These are phyloP conservation scores for Agaricus sinodeliciosus DNA, from an alignment of 768 basidiomycete species.

Conservation along the genomic window DNA sequence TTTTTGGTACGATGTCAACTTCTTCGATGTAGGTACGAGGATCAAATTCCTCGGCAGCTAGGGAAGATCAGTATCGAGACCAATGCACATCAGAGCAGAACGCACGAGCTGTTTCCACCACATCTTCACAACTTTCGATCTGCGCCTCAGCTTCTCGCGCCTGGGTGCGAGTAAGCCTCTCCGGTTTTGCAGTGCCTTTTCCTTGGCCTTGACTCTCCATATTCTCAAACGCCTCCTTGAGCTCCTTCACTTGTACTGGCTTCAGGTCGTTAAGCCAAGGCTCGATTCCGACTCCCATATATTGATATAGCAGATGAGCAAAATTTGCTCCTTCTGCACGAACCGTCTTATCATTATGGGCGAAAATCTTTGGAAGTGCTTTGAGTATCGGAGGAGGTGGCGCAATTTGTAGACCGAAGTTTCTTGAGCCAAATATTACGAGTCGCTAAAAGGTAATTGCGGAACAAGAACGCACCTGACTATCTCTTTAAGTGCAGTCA, in stretches of 20 bases:
- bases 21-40: conserved; percentile 76
- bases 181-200: conserved; percentile 73
- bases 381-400: conserved; percentile 81
- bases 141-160: conserved; percentile 61
- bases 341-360: conserved; percentile 92
- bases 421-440: conserved; percentile 33
- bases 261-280: conserved; percentile 87
- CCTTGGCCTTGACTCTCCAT: conserved; percentile 85
- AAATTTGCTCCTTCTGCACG: conserved; percentile 85
- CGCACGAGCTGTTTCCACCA: conserved; percentile 39
- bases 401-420: conserved; percentile 72
- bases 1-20: conserved; percentile 67
- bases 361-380: conserved; percentile 85
- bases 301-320: conserved; percentile 73
- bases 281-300: conserved; percentile 78
- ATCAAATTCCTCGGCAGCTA: conserved; percentile 57
- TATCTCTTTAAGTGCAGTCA: conserved; percentile 76
- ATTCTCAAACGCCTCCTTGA: conserved; percentile 83
- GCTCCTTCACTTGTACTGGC: conserved; percentile 93
- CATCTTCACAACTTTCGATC: conserved; percentile 30
- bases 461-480: conserved; percentile 51
- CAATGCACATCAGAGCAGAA: conserved; percentile 4
- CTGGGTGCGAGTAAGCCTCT: conserved; percentile 69
- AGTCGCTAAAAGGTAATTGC: neutral
- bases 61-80: conserved; percentile 9